Evolutionary conservation across 305 asterid genomes (phyloP).

Genomic region (Stenogyne calaminthoides): DNA sequence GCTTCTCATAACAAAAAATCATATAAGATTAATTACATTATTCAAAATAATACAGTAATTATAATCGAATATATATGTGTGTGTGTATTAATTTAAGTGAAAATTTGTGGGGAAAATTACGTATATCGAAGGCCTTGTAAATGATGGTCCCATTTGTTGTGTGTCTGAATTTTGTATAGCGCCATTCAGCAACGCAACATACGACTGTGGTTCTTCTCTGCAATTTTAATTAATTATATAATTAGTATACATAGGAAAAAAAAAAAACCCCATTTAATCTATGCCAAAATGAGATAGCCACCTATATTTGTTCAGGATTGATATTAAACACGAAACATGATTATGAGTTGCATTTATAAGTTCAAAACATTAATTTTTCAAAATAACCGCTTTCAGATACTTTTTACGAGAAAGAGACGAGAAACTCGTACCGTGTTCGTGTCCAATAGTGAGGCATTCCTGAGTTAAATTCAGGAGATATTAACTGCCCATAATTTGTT

Average conservation of each 20-base stretch:
- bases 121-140: conserved; percentile 17
- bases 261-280: too few relatives aligned
- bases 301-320: too few relatives aligned
- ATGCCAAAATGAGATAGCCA: not conserved
- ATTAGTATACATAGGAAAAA: too few relatives aligned
- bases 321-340: too few relatives aligned
- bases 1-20: too few relatives aligned
- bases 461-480: not conserved
- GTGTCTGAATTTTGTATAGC: not conserved
- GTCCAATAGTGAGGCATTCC: not conserved
- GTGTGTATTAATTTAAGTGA: not conserved
- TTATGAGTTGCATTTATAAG: not conserved
- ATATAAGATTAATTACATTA: too few relatives aligned
- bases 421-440: not conserved
- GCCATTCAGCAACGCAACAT: not conserved
- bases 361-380: not conserved
- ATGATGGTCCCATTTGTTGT: conserved; percentile 3
- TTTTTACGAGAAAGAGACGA: too few relatives aligned
- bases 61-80: not conserved
- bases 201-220: conserved; percentile 22
- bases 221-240: not conserved
- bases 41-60: not conserved
- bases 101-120: too few relatives aligned
- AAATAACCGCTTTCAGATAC: not conserved
- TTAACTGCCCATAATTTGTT: not conserved